A percentile compares a stretch with the other conserved stretches of the same genome.
Evolutionary conservation across 257 asterid species (phyloP).

Genomic region (Anisodus tanguticus): DNA sequence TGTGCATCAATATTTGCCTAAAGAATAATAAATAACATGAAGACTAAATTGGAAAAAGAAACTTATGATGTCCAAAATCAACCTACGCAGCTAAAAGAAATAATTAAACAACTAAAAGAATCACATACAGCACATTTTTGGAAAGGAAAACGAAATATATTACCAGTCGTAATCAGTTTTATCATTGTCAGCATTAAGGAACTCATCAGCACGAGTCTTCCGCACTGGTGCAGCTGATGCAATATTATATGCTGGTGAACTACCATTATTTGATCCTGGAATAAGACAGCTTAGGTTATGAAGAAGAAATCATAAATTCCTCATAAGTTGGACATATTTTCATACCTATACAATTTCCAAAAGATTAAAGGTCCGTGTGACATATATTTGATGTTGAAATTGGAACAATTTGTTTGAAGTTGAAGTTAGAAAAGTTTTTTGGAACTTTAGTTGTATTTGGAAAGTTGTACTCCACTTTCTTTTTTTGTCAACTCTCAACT

Average conservation of each 20-base stretch:
- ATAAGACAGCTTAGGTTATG: conserved; percentile 39
- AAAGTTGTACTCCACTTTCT: too few species aligned
- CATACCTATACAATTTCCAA: background rate
- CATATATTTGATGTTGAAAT: background rate
- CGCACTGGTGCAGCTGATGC: conserved; percentile 58
- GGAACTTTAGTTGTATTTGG: too few species aligned
- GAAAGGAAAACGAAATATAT: conserved; percentile 23
- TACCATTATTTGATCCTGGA: conserved; percentile 70
- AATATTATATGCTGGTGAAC: conserved; percentile 70
- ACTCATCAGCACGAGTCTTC: conserved; percentile 82
- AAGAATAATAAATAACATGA: background rate
- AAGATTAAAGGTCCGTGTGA: background rate
- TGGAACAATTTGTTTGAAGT: background rate
- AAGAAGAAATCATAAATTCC: background rate
- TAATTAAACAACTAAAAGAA: background rate
- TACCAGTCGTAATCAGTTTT: conserved; percentile 98
- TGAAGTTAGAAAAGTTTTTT: too few species aligned
- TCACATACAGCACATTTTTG: conserved; percentile 31
- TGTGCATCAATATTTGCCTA: background rate
- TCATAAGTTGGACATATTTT: background rate
- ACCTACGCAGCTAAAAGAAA: background rate
- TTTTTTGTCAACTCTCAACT: too few species aligned
- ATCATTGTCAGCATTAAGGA: conserved; percentile 91
- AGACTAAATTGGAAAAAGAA: conserved; percentile 29
- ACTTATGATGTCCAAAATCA: background rate